Evolutionary conservation across 176 grass and related monocot genomes (phyloP), one percentile per base, ranked within the genome.

Genomic region (Avena atlantica): DNA sequence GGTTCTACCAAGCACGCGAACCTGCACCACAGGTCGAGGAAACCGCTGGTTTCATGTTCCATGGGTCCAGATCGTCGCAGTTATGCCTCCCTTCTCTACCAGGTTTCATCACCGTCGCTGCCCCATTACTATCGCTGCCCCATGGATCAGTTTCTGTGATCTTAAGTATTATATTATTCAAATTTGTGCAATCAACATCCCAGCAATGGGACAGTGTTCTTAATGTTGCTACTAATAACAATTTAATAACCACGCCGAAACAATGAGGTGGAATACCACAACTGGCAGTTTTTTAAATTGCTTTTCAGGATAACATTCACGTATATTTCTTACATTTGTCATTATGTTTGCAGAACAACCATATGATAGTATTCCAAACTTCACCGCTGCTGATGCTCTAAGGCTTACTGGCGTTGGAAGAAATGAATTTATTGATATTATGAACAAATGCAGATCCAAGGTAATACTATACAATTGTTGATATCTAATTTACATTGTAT

Each of bases 371-470:
- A 98, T 98, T 56, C 97, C 97, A 34, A 98, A 98, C 79, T 98
- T 98, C 87, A 98, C 87, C 87, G 97, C 97, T 83, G 97, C 97
- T 87, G 97, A 98, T 91, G 92, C 93, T 14, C 48, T 96, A 60
- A 91, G 97, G 91, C 92, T 98, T 87, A 94, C 92, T 69, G 97
- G 97, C 78, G 89, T 98, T 78, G 97, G 97, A 59, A 90, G 97
- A 88, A 98, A 98, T 64, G 97, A 98, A 82, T 98, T 96, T 79
- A 98, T 98, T 74, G 97, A 98, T 82, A 98, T 96, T 70, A 98
- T 98, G 97, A 98, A 98, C 83, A 98, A 94, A 88, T 98, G 97
- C 89, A 95, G 97, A 90, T 96, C 97, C 72, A 98, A 98, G 97
- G 97, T 98, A 89, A 27, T 79, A 53, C 73, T 76, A 8, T 51